Evolutionary conservation across 441 rosid genomes (phyloP).

Genomic region (Bruguiera hainesii): DNA sequence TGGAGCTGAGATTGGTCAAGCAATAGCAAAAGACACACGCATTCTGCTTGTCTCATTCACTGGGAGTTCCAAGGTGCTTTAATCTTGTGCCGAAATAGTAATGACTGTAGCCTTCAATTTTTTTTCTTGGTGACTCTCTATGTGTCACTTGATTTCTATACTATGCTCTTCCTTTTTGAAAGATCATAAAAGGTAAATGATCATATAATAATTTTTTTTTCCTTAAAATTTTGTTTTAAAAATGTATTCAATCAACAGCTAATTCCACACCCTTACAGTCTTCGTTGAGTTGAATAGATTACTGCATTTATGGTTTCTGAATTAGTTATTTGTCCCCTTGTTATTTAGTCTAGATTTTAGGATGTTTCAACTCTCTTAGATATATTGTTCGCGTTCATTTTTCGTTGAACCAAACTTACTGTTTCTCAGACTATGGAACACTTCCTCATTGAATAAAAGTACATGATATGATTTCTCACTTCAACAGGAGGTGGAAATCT

Average conservation of each 20-base stretch:
- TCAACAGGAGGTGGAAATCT: not conserved
- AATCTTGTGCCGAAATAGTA: conserved; percentile 4
- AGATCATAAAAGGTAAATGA: not conserved
- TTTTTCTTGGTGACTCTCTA: not conserved
- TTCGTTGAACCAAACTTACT: too few relatives aligned
- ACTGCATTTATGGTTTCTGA: not conserved
- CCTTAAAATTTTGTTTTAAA: not conserved
- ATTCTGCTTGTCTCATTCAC: conserved; percentile 88
- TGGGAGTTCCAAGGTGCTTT: conserved; percentile 87
- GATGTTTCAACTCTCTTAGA: not conserved
- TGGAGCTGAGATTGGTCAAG: conserved; percentile 92
- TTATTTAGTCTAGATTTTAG: not conserved
- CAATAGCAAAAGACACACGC: conserved; percentile 74
- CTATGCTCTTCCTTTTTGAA: not conserved
- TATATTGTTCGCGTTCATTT: not conserved
- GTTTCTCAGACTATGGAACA: too few relatives aligned
- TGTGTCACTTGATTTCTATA: not conserved
- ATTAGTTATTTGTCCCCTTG: not conserved
- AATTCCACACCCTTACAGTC: not conserved
- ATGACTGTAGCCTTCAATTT: not conserved
- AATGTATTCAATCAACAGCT: not conserved
- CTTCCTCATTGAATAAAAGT: not conserved
- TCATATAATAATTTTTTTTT: not conserved
- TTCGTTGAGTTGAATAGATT: not conserved
- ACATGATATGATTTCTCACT: not conserved